These are phyloP conservation scores for Tetrastigma voinierianum DNA, from an alignment of 164 flowering plant species.

Conservation along the genomic window DNA sequence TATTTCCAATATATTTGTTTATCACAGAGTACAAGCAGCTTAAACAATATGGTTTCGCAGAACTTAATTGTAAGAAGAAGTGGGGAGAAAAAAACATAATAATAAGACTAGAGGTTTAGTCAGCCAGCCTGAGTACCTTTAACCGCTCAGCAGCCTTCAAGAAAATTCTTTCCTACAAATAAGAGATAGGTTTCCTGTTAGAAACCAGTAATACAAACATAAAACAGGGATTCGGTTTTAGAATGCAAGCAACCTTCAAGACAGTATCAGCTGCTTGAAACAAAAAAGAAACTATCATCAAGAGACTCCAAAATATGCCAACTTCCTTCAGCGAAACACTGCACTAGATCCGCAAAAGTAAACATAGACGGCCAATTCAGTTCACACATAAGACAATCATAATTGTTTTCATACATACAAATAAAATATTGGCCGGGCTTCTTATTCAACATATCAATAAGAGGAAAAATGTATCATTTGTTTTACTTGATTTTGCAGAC, in stretches of 20 bases:
- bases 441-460: no score
- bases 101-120: background rate
- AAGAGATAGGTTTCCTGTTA: slow-evolving; percentile 10
- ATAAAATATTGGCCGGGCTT: no score
- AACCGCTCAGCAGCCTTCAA: slow-evolving; percentile 51
- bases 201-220: slow-evolving; percentile 3
- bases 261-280: slow-evolving; percentile 97
- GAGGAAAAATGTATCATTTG: no score
- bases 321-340: slow-evolving; percentile 74
- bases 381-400: background rate
- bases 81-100: no score
- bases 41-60: background rate
- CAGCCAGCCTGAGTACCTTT: slow-evolving; percentile 45
- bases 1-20: no score
- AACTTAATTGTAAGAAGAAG: background rate
- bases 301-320: slow-evolving; percentile 86
- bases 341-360: slow-evolving; percentile 68
- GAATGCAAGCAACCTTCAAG: slow-evolving; percentile 67
- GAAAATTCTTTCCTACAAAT: slow-evolving; percentile 80
- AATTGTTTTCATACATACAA: no score
- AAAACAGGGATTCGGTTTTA: background rate
- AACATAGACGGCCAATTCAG: slow-evolving; percentile 3
- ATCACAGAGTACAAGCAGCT: no score
- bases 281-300: slow-evolving; percentile 84
- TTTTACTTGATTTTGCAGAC: no score